Base-by-base conservation (phyloP, 164 flowering plant genomes). In the Litsea cubeba region DNA sequence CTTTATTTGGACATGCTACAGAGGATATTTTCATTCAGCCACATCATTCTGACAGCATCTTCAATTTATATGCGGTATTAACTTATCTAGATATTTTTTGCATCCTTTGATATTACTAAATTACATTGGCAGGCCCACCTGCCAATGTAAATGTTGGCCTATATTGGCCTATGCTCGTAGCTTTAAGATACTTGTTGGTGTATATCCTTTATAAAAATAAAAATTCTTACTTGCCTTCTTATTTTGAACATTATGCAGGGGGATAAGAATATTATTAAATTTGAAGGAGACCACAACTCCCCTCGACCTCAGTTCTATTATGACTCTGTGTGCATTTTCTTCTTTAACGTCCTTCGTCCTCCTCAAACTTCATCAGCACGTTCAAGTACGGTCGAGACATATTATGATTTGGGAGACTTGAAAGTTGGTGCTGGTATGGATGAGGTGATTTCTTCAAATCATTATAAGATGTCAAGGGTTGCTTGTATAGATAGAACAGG, bases 261-360 rank as follows among this genome's bases (percentile, higher is more conserved):
- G 12, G 97, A 93, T 76, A 95, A 95, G 79, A 93, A 90, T 80
- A 83, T 93, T 30, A 90, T 95, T 72, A 89, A 89, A 76, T 93
- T 95, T 82, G 92, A 91, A 71, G 99, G 99, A 66, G 99, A 95
- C 80, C 99, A 95, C 85, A 95, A 93, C 83, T 90, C 99, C 17
- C 84, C 99, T 7, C 77, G 99, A 50, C 97, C 99, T 68, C 95
- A 90, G 74, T 90, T 89, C 79, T 95, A 88, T 77, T 90, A 90
- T 78, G 97, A 95, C 79, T 91, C 99, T 20, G 97, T 95, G 50
- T 90, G 94, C 72, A 93, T 90, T 76, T 95, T 95, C 87, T 95
- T 95, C 87, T 88, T 79, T 84, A 91, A 93, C 78, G 91, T 90
- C 65, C 95, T 95, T 72, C 93, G 79, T 17, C 99, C 97, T 46